phyloP scores from a whole-genome alignment of 352 stramenopile genomes.

The Thalassiosira ordinaria region DNA sequence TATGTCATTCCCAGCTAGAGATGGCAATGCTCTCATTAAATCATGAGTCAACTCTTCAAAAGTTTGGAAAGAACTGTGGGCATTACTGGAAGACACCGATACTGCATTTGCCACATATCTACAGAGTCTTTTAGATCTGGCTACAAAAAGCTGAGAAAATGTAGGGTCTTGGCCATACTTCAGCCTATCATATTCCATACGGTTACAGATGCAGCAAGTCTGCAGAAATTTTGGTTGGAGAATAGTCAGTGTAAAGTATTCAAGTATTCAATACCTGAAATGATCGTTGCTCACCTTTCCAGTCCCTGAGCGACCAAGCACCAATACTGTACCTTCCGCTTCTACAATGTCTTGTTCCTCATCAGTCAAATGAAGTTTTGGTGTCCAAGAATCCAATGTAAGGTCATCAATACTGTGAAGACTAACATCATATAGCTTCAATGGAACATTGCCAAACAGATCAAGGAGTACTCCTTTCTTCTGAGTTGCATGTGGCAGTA shows the following conservation, averaged over 20 bases:
- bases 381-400: slow-evolving; percentile 53
- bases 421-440: slow-evolving; percentile 69
- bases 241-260: not conserved
- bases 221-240: not conserved
- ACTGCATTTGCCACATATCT: slow-evolving; percentile 56
- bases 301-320: slow-evolving; percentile 68
- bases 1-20: not conserved
- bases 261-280: not conserved
- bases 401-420: slow-evolving; percentile 53
- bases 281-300: slow-evolving; percentile 41
- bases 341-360: slow-evolving; percentile 71
- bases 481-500: not conserved
- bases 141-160: slow-evolving; percentile 69
- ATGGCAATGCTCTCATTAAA: slow-evolving; percentile 30
- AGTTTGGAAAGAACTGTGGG: slow-evolving; percentile 31
- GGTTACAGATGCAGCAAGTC: slow-evolving; percentile 64
- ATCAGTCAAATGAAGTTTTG: slow-evolving; percentile 61
- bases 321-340: slow-evolving; percentile 61
- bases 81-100: slow-evolving; percentile 32
- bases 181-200: slow-evolving; percentile 68
- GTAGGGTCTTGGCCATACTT: slow-evolving; percentile 14
- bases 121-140: slow-evolving; percentile 56
- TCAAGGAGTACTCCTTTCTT: slow-evolving; percentile 56
- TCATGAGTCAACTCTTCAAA: slow-evolving; percentile 47
- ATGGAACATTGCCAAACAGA: slow-evolving; percentile 57